Conservation (phyloP, 208 protist species). For the Crithidia fasciculata region DNA sequence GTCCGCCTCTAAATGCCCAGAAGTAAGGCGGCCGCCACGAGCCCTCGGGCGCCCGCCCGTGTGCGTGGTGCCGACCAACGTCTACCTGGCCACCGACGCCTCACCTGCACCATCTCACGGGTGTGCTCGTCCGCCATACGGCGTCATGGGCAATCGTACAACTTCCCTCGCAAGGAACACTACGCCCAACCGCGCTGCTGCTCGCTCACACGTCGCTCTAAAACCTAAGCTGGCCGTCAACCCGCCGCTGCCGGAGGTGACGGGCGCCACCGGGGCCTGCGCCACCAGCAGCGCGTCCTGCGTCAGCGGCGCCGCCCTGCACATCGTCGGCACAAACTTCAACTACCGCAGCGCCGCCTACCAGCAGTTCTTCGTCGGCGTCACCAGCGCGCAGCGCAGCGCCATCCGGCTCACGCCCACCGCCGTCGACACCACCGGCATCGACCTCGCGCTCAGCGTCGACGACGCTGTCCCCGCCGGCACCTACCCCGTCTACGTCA, state of each 20-base stretch:
- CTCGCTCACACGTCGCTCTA: constrained; percentile 23
- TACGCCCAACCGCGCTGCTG: constrained; percentile 23
- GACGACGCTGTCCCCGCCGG: too few species aligned
- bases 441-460: too few species aligned
- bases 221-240: constrained; percentile 31
- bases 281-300: constrained; percentile 31
- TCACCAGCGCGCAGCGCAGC: too few species aligned
- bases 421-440: too few species aligned
- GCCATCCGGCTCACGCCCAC: too few species aligned
- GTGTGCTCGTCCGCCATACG: constrained; percentile 1
- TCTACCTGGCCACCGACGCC: constrained; percentile 19
- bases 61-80: constrained; percentile 6
- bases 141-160: constrained; percentile 45
- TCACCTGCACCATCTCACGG: constrained; percentile 38
- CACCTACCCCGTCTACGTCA: too few species aligned
- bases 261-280: constrained; percentile 30
- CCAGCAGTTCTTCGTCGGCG: too few species aligned
- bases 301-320: too few species aligned
- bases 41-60: constrained; percentile 7
- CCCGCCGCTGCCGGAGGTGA: constrained; percentile 36
- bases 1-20: constrained; percentile 40
- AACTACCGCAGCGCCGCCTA: too few species aligned
- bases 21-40: not conserved
- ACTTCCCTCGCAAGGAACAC: constrained; percentile 34
- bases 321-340: too few species aligned